Conservation (phyloP, 495 filamentous ascomycete genomes). For the Podospora comata region DNA sequence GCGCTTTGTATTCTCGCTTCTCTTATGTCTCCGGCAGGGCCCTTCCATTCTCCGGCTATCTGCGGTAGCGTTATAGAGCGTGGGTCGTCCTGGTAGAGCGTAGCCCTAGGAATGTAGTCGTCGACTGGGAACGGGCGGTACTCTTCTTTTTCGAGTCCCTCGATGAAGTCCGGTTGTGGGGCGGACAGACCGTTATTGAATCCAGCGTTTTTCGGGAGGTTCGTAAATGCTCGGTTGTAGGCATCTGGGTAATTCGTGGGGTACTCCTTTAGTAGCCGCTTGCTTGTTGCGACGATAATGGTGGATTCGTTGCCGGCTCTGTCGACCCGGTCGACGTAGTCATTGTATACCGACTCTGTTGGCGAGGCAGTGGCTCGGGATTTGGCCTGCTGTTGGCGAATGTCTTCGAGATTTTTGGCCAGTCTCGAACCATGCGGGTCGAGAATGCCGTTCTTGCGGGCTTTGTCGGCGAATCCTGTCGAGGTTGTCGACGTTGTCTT, state of each 20-base stretch:
- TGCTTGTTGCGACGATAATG: slow-evolving; percentile 16
- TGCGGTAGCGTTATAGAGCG: slow-evolving; percentile 31
- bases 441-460: slow-evolving; percentile 32
- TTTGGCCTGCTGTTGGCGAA: slow-evolving; percentile 20
- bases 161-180: slow-evolving; percentile 33
- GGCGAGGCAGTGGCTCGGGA: slow-evolving; percentile 30
- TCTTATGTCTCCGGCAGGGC: slow-evolving; percentile 22
- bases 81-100: slow-evolving; percentile 28
- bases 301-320: slow-evolving; percentile 28
- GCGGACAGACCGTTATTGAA: slow-evolving; percentile 35
- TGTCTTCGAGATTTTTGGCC: slow-evolving; percentile 28
- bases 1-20: slow-evolving; percentile 27
- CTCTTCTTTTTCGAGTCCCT: slow-evolving; percentile 25
- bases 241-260: slow-evolving; percentile 16
- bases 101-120: slow-evolving; percentile 30
- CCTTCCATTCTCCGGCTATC: slow-evolving; percentile 38
- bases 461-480: slow-evolving; percentile 28
- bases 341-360: slow-evolving; percentile 22
- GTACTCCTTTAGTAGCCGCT: slow-evolving; percentile 26
- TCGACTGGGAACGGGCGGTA: slow-evolving; percentile 32
- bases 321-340: slow-evolving; percentile 21
- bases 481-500: slow-evolving; percentile 30
- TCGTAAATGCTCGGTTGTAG: slow-evolving; percentile 29
- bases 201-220: slow-evolving; percentile 29
- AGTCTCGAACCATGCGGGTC: slow-evolving; percentile 23